These are phyloP conservation scores for Phytophthora uliginosa DNA, from an alignment of 352 stramenopile species.

Conservation along the genomic window DNA sequence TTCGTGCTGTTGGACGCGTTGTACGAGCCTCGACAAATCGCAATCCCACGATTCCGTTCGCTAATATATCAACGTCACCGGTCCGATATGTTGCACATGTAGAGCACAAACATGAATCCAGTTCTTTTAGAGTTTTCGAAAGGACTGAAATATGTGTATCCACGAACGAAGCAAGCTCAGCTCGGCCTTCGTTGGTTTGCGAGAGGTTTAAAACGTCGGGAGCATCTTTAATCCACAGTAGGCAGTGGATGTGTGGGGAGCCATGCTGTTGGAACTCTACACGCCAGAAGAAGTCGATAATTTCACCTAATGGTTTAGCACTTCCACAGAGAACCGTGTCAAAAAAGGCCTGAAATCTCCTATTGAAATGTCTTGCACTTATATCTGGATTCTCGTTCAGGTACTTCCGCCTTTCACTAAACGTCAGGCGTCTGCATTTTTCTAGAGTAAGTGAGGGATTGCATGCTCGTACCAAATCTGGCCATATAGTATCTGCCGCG, in stretches of 20 bases:
- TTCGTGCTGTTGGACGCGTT: conserved; percentile 1
- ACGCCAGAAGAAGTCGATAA: conserved; percentile 31
- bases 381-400: conserved; percentile 17
- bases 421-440: background rate
- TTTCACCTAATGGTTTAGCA: conserved; percentile 17
- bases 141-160: conserved; percentile 1
- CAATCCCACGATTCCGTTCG: background rate
- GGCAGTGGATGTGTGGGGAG: conserved; percentile 32
- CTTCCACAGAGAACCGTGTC: conserved; percentile 1
- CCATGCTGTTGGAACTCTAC: conserved; percentile 16
- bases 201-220: conserved; percentile 18
- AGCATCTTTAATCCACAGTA: conserved; percentile 29
- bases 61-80: background rate
- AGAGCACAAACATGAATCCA: background rate
- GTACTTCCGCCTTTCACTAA: background rate
- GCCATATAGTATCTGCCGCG: conserved; percentile 30
- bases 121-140: background rate
- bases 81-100: background rate
- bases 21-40: background rate
- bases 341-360: conserved; percentile 35
- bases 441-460: conserved; percentile 10
- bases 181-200: conserved; percentile 3
- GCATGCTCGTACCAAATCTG: conserved; percentile 32
- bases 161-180: background rate
- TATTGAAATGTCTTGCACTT: conserved; percentile 25